Conservation (phyloP, 2,329 filamentous ascomycete genomes). For the Sarocladium strictum region DNA sequence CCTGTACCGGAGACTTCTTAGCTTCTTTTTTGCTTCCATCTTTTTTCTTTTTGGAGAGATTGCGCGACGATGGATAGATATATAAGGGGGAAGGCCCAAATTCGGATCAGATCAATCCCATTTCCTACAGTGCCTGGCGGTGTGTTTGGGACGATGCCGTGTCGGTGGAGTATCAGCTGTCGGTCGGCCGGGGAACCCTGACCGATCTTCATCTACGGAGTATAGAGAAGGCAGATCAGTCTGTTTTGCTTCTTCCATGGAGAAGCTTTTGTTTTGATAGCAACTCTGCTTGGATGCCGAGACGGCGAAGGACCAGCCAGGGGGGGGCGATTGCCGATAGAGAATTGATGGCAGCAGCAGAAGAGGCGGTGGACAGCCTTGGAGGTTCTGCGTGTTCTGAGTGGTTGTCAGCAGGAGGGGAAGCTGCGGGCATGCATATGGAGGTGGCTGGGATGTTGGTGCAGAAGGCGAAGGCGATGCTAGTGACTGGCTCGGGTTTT, state of each 20-base stretch:
- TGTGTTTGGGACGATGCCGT: slow-evolving; percentile 1
- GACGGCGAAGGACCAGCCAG: not conserved
- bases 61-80: no score
- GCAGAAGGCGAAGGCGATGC: not conserved
- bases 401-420: not conserved
- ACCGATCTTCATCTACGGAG: not conserved
- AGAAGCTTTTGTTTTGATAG: not conserved
- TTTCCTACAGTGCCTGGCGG: not conserved
- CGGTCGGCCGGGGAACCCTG: slow-evolving; percentile 5
- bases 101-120: not conserved
- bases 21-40: no score
- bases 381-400: not conserved
- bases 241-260: not conserved
- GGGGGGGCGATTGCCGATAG: not conserved
- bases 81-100: no score
- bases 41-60: no score
- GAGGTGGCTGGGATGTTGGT: slow-evolving; percentile 6
- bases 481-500: not conserved
- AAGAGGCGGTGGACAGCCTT: not conserved
- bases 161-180: not conserved
- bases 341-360: not conserved
- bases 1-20: slow-evolving; percentile 11
- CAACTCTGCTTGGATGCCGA: not conserved
- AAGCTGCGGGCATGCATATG: not conserved
- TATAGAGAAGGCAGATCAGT: not conserved